These are phyloP conservation scores for Endogone sp. DNA, from an alignment of 192 early-diverging fungal genomes.

Conservation along the genomic window DNA sequence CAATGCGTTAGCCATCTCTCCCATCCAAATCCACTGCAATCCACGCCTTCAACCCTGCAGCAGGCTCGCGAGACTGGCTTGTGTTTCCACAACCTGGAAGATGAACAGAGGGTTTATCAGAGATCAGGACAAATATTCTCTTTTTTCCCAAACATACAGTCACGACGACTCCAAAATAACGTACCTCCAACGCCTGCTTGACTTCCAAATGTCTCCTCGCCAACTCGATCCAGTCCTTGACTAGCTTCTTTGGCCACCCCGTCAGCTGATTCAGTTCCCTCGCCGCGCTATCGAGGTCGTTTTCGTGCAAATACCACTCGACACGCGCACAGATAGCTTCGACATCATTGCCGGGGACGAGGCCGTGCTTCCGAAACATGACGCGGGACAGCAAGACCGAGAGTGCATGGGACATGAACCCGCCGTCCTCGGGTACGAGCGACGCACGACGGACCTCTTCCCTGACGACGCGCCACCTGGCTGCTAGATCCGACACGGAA, in stretches of 20 bases:
- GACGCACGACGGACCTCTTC: slow-evolving; percentile 70
- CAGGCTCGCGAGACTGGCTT: slow-evolving; percentile 15
- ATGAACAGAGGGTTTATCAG: not conserved
- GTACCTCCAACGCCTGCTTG: slow-evolving; percentile 82
- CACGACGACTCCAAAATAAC: not conserved
- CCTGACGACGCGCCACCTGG: slow-evolving; percentile 67
- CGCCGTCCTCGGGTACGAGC: slow-evolving; percentile 85
- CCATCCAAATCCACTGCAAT: too few species aligned
- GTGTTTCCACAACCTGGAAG: slow-evolving; percentile 13
- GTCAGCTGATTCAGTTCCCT: slow-evolving; percentile 91
- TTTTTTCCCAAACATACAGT: not conserved
- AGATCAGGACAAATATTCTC: not conserved
- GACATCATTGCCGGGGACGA: slow-evolving; percentile 81
- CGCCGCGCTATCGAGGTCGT: slow-evolving; percentile 81
- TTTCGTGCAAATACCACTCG: slow-evolving; percentile 66
- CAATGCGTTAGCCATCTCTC: too few species aligned
- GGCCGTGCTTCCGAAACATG: slow-evolving; percentile 82
- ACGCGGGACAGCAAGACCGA: slow-evolving; percentile 66
- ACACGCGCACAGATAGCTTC: slow-evolving; percentile 81
- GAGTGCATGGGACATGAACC: slow-evolving; percentile 76
- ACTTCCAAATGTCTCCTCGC: slow-evolving; percentile 83
- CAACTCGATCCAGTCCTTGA: slow-evolving; percentile 81
- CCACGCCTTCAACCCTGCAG: slow-evolving; percentile 12
- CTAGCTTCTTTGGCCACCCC: slow-evolving; percentile 86
- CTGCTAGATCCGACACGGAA: slow-evolving; percentile 60